Conservation (phyloP, 805 yeast species). For the Lipomyces spencermartinsiae region DNA sequence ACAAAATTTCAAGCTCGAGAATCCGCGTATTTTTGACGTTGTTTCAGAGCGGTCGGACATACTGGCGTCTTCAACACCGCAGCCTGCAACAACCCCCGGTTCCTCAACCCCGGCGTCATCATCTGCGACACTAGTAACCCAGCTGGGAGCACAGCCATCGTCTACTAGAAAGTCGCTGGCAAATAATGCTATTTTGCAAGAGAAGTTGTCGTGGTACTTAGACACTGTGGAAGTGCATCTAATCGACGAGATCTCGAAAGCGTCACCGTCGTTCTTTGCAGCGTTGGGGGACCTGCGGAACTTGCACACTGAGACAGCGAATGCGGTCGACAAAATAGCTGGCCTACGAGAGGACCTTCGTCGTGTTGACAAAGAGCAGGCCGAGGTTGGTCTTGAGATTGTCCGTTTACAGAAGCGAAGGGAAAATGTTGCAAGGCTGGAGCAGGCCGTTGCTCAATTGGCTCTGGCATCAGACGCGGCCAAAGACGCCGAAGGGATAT, state of each 20-base stretch:
- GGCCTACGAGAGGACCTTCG: slow-evolving; percentile 56
- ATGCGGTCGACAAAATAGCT: slow-evolving; percentile 57
- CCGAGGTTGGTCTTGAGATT: slow-evolving; percentile 57
- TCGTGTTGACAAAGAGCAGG: slow-evolving; percentile 56
- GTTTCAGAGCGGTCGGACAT: slow-evolving; percentile 69
- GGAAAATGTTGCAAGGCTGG: slow-evolving; percentile 66
- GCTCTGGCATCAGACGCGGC: slow-evolving; percentile 54
- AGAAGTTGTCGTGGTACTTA: slow-evolving; percentile 77
- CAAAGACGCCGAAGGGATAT: slow-evolving; percentile 57
- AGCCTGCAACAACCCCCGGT: slow-evolving; percentile 25
- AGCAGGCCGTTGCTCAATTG: slow-evolving; percentile 65
- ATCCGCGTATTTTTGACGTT: slow-evolving; percentile 79
- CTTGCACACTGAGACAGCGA: slow-evolving; percentile 61
- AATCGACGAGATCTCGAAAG: slow-evolving; percentile 79
- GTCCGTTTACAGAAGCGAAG: slow-evolving; percentile 58
- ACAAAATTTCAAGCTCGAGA: slow-evolving; percentile 77
- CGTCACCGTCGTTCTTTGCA: slow-evolving; percentile 83
- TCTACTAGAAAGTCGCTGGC: slow-evolving; percentile 50
- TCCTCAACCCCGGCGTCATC: slow-evolving; percentile 16
- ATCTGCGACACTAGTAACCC: slow-evolving; percentile 4
- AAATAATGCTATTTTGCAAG: slow-evolving; percentile 68
- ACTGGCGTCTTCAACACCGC: slow-evolving; percentile 33
- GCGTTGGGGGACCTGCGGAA: slow-evolving; percentile 79
- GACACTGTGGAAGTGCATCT: slow-evolving; percentile 84
- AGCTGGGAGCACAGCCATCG: slow-evolving; percentile 30